Evolutionary conservation across 352 stramenopile genomes (phyloP), one percentile per base, ranked within the genome.

Genomic region (Globisporangium canariense): DNA sequence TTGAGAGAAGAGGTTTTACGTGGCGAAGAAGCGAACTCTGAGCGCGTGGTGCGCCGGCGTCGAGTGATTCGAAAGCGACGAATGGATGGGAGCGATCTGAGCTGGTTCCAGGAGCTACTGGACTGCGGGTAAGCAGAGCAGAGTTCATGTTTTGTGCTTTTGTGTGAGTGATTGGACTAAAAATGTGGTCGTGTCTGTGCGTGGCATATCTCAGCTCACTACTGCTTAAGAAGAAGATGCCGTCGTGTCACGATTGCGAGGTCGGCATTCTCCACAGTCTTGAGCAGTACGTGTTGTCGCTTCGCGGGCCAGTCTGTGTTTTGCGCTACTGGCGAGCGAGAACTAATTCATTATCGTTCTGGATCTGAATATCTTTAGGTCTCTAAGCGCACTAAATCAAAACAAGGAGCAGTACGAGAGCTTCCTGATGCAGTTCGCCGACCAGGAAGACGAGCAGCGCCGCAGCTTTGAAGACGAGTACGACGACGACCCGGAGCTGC

Each of bases 51-150:
- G 64, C 74, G 83, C 13, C 78, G 80, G 14, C 69, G 85, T 41
- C 73, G 81, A 18, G 62, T 90, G 14, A 60, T 88, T 4, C 80
- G 86, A 3, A 83, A 86, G 67, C 80, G 86, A 9, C 74, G 83
- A 55, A 91, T 91, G 20, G 81, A 90, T 28, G 77, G 82, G 32
- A 91, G 74, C 34, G 81, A 91, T 56, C 69, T 91, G 50, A 88
- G 86, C 53, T 94, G 86, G 86, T 91, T 91, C 62, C 79, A 93
- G 57, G 86, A 94, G 64, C 68, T 94, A 28, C 76, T 92, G 41
- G 81, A 92, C 60, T 87, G 81, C 74, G 91, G 82, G 84, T 90
- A 66, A 43, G 64, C 28, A 3, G 38, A 1, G 47, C 38, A 6
- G 9, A 18, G 14, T 10, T 16, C 2, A 6, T 5, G 32, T 34